Base-by-base conservation (phyloP, 2,329 filamentous ascomycete species). In the Colletotrichum magnum region DNA sequence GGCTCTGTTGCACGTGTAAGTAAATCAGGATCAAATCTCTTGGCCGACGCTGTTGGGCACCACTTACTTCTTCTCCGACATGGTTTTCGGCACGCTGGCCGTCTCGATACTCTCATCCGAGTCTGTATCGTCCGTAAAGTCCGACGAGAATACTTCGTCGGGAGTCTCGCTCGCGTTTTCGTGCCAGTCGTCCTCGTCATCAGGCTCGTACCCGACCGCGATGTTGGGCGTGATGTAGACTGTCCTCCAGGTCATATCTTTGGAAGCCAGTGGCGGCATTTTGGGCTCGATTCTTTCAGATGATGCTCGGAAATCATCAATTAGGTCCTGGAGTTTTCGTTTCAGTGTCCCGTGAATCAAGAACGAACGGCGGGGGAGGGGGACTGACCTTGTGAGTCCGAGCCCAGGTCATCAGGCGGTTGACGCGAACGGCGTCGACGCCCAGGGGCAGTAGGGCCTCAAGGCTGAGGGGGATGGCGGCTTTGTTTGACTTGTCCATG, bases 231-330 rank as follows among this genome's bases (percentile, higher is more conserved):
- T 28, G 4, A 69, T 4, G 15, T 64, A 58, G 1, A 43, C 26
- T 2, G 48, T 54, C n/a, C 43, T 69, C 66, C 66, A 69, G 9
- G 61, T 69, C 3, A 69, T 54, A n/a, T 65, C n/a, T 6, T 45
- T 57, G 18, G 9, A 54, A 1, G 50, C 28, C 3, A 69, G 18
- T 10, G 41, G 54, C 1, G 50, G 24, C 5, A 69, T 28, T 2
- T 18, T 39, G 1, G 16, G 10, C 1, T 13, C 32, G 2, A 69
- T 43, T 3, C 24, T n/a, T 5, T 39, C 28, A 0, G 9, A 26
- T 13, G 48, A 41, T 41, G 18, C n/a, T 47, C 21, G 21, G 9
- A 68, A 45, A 2, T 50, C 39, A 2, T 36, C 15, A 12, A 36
- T 59, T 0, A 64, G 39, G 24, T 26, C 1, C 65, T 68, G 6